phyloP scores from a whole-genome alignment of 768 basidiomycete species.

The Boletus subparvulus region DNA sequence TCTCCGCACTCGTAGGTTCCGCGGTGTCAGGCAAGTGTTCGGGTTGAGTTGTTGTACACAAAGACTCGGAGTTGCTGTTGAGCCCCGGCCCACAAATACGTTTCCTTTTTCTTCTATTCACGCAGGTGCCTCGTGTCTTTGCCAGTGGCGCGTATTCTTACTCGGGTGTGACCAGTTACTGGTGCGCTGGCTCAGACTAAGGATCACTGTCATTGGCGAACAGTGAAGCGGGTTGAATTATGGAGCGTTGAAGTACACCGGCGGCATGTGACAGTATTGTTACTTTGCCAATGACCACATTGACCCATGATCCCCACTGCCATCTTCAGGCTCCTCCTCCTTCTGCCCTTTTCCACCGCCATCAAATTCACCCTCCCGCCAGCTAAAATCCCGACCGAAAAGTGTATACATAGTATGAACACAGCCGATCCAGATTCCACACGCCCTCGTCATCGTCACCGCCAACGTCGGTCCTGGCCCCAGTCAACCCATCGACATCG shows the following conservation, averaged over 20 bases:
- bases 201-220: no score
- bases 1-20: not conserved
- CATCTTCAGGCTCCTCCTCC: slow-evolving; percentile 19
- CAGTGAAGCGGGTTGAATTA: no score
- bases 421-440: slow-evolving; percentile 16
- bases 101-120: no score
- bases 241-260: no score
- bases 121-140: not conserved
- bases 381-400: slow-evolving; percentile 66
- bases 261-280: no score
- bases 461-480: slow-evolving; percentile 44
- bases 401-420: slow-evolving; percentile 66
- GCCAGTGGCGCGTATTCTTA: not conserved
- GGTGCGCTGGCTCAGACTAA: no score
- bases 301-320: slow-evolving; percentile 5
- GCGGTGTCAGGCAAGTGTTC: not conserved
- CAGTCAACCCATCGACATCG: slow-evolving; percentile 89
- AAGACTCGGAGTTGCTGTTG: no score
- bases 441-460: slow-evolving; percentile 74
- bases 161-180: not conserved
- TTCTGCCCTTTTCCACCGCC: slow-evolving; percentile 41
- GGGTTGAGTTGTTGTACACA: not conserved
- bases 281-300: not conserved
- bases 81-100: no score
- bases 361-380: slow-evolving; percentile 87